Conservation (phyloP, 768 basidiomycete species). For the Lactarius pseudohatsudake region DNA sequence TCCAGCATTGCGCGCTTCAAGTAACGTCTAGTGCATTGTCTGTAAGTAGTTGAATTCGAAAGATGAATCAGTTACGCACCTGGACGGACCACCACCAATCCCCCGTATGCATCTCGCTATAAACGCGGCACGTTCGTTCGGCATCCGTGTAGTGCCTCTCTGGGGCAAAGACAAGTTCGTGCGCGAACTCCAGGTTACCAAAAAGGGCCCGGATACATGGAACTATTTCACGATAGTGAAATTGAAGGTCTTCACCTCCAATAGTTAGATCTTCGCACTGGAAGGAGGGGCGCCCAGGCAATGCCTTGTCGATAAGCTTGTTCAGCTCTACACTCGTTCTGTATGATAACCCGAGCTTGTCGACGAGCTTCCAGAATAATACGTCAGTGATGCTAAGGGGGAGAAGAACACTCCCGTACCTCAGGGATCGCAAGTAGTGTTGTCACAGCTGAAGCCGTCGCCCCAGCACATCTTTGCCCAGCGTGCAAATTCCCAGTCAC, state of each 20-base stretch:
- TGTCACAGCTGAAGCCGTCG: no score
- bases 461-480: not conserved
- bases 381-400: no score
- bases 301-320: not conserved
- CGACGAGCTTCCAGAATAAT: no score
- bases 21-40: not conserved
- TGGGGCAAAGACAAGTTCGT: not conserved
- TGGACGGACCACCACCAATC: constrained; percentile 20
- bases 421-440: no score
- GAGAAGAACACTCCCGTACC: no score
- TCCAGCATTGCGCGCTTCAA: not conserved
- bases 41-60: not conserved
- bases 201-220: not conserved
- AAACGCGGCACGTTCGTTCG: not conserved
- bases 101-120: constrained; percentile 1
- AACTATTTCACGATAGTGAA: not conserved
- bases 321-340: not conserved
- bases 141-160: not conserved
- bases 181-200: not conserved
- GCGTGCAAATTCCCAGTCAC: not conserved
- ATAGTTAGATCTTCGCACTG: not conserved
- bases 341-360: no score
- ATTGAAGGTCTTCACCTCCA: not conserved
- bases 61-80: not conserved
- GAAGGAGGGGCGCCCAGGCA: not conserved